phyloP scores from a whole-genome alignment of 768 basidiomycete genomes.

The Tulasnella sp. region DNA sequence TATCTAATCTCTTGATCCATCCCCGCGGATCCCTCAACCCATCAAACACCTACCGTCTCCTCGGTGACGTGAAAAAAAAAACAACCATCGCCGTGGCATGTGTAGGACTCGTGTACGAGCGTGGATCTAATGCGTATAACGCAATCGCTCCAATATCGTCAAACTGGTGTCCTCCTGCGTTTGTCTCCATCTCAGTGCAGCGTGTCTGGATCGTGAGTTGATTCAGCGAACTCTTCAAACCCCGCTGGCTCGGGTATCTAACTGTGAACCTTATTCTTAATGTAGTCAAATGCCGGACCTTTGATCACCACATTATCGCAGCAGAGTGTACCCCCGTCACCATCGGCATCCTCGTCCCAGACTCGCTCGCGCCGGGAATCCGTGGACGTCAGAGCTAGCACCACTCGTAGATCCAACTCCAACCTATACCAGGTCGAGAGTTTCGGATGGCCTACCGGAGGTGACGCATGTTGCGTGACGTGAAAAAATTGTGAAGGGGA shows the following conservation, averaged over 20 bases:
- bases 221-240: background rate
- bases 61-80: background rate
- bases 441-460: slow-evolving; percentile 9
- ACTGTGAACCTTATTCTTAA: background rate
- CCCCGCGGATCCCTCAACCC: background rate
- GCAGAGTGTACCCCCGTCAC: background rate
- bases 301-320: slow-evolving; percentile 1
- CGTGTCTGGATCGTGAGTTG: slow-evolving; percentile 6
- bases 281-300: slow-evolving; percentile 8
- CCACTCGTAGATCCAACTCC: background rate
- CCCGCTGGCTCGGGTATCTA: background rate
- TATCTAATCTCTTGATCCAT: slow-evolving; percentile 3
- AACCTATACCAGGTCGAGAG: background rate
- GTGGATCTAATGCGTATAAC: slow-evolving; percentile 10
- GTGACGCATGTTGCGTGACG: slow-evolving; percentile 12
- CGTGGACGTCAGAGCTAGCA: background rate
- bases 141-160: background rate
- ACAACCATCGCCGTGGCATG: background rate
- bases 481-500: background rate
- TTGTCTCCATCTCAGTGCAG: slow-evolving; percentile 7
- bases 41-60: background rate
- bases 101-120: slow-evolving; percentile 13
- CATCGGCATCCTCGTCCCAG: background rate
- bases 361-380: background rate
- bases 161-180: slow-evolving; percentile 4